Conservation (phyloP, 495 filamentous ascomycete genomes). For the Chaetomium fimeti region DNA sequence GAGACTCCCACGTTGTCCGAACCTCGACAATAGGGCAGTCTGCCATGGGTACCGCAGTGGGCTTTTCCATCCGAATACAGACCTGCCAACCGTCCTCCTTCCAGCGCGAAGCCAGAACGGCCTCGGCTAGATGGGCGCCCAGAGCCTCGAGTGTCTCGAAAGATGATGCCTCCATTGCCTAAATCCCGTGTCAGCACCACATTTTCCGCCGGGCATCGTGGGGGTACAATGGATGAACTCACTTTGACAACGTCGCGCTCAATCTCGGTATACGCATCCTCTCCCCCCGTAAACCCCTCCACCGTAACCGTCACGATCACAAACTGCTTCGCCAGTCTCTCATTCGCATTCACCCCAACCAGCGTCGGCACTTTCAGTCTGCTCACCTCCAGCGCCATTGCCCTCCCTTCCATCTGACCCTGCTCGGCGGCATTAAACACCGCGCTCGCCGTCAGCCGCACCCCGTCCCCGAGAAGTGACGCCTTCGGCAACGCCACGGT, state of each 20-base stretch:
- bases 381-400: constrained; percentile 34
- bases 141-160: constrained; percentile 66
- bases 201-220: neutral
- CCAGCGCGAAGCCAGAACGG: constrained; percentile 32
- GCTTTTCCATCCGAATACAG: constrained; percentile 56
- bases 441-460: constrained; percentile 44
- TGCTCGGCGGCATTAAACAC: constrained; percentile 27
- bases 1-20: constrained; percentile 26
- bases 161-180: constrained; percentile 56
- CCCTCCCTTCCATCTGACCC: constrained; percentile 28
- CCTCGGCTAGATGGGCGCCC: constrained; percentile 45
- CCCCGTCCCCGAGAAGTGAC: constrained; percentile 48
- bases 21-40: constrained; percentile 58
- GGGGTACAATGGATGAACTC: neutral
- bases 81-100: constrained; percentile 41
- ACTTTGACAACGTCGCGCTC: constrained; percentile 55
- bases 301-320: constrained; percentile 55
- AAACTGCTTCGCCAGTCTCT: constrained; percentile 58
- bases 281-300: constrained; percentile 40
- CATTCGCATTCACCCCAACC: constrained; percentile 61
- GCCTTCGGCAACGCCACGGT: constrained; percentile 53
- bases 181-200: constrained; percentile 22
- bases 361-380: constrained; percentile 57
- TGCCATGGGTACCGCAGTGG: constrained; percentile 56
- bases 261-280: constrained; percentile 48